phyloP scores from a whole-genome alignment of 768 basidiomycete genomes.

The Tremella yokohamensis region DNA sequence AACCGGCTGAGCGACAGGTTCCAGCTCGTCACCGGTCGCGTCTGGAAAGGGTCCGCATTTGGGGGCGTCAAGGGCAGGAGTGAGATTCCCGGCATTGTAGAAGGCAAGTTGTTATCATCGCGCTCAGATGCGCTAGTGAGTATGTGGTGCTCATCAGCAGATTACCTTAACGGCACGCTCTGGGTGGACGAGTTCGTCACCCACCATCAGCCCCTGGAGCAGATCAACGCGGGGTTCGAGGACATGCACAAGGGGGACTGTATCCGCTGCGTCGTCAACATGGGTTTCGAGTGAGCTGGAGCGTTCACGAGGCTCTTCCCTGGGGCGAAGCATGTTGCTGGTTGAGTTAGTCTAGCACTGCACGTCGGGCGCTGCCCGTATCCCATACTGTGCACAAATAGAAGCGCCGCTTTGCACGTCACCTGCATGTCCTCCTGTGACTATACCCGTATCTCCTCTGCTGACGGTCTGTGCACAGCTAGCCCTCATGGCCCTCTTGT shows the following conservation, averaged over 20 bases:
- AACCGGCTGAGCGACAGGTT: constrained; percentile 15
- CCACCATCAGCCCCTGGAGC: constrained; percentile 67
- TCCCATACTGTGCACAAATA: no score
- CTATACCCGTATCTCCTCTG: no score
- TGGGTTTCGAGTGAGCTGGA: constrained; percentile 54
- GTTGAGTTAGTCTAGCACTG: no score
- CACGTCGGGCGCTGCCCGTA: no score
- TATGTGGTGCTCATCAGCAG: constrained; percentile 20
- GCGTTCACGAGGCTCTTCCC: no score
- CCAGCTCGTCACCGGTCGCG: constrained; percentile 49
- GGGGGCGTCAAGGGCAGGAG: constrained; percentile 98
- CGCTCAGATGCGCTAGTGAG: background rate
- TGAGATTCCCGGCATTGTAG: constrained; percentile 87
- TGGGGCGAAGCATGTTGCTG: no score
- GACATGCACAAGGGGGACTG: constrained; percentile 92
- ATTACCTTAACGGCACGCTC: constrained; percentile 50
- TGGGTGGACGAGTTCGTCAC: constrained; percentile 92
- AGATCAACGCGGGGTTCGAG: constrained; percentile 82
- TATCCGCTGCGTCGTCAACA: constrained; percentile 92
- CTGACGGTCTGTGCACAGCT: no score
- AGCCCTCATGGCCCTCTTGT: no score
- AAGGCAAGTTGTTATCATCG: constrained; percentile 58
- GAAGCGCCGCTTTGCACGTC: no score
- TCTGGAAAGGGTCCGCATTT: constrained; percentile 90
- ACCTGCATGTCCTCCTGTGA: no score